Conservation (phyloP, 768 basidiomycete genomes). For the Gelatoporia subvermispora region DNA sequence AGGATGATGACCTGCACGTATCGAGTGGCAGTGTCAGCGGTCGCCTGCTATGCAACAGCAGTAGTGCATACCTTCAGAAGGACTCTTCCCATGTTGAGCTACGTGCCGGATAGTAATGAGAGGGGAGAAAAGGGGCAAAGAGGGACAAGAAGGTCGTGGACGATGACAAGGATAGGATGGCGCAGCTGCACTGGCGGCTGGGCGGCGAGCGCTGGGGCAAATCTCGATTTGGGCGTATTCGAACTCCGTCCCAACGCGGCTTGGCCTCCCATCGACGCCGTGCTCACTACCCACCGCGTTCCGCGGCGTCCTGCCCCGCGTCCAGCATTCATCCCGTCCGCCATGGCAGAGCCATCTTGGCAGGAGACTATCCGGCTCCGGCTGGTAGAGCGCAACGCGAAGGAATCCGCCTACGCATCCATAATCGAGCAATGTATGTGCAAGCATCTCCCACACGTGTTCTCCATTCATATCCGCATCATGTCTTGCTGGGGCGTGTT, state of each 20-base stretch:
- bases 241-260: slow-evolving; percentile 22
- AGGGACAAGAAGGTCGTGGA: background rate
- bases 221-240: slow-evolving; percentile 19
- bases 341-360: slow-evolving; percentile 82
- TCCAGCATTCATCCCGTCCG: slow-evolving; percentile 11
- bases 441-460: background rate
- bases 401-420: slow-evolving; percentile 74
- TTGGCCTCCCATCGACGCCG: background rate
- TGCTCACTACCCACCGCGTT: too few relatives aligned
- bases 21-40: slow-evolving; percentile 7
- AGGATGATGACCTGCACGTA: slow-evolving; percentile 88
- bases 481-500: slow-evolving; percentile 6
- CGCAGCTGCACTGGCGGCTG: slow-evolving; percentile 12
- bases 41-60: too few relatives aligned
- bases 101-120: slow-evolving; percentile 11
- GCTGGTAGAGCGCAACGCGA: slow-evolving; percentile 78
- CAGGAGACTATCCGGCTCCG: slow-evolving; percentile 77
- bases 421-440: slow-evolving; percentile 90
- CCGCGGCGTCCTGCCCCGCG: slow-evolving; percentile 3
- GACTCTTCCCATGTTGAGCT: slow-evolving; percentile 68
- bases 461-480: slow-evolving; percentile 10
- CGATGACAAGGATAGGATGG: slow-evolving; percentile 5
- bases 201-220: background rate
- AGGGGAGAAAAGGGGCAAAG: slow-evolving; percentile 6
- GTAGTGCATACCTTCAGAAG: slow-evolving; percentile 63